Percentiles rank a stretch among this genome's conserved stretches.
phyloP scores from a whole-genome alignment of 371 early-diverging fungal species.

The Mucor plumbeus region DNA sequence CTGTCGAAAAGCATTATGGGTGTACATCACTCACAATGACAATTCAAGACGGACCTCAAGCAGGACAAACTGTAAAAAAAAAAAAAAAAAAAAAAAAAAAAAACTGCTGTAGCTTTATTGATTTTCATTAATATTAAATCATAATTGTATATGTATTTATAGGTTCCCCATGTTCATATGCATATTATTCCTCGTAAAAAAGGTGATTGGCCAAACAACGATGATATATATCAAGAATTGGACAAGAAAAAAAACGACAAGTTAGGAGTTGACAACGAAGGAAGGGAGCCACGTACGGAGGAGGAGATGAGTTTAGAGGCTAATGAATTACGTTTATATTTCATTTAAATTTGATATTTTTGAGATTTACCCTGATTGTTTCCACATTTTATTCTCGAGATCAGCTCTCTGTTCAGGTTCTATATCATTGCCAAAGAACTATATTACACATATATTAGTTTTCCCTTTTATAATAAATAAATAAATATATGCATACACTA shows the following conservation, averaged over 20 bases:
- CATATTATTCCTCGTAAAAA: constrained; percentile 89
- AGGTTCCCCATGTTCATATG: constrained; percentile 89
- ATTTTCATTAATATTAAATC: too few relatives aligned
- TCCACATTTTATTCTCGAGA: constrained; percentile 27
- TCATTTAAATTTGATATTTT: constrained; percentile 27
- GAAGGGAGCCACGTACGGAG: constrained; percentile 67
- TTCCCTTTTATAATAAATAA: background rate
- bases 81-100: too few relatives aligned
- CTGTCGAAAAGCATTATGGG: constrained; percentile 75
- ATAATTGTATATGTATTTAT: background rate
- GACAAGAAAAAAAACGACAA: constrained; percentile 37
- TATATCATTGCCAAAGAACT: constrained; percentile 14
- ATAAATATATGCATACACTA: constrained; percentile 20
- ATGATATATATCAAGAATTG: constrained; percentile 87
- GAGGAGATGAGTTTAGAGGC: constrained; percentile 87
- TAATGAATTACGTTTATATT: constrained; percentile 51
- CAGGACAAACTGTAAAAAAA: constrained; percentile 85
- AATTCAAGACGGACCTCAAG: constrained; percentile 80
- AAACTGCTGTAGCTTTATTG: too few relatives aligned
- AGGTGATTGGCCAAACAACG: constrained; percentile 88
- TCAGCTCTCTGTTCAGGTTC: constrained; percentile 15
- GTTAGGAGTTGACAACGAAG: constrained; percentile 70
- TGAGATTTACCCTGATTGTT: constrained; percentile 19
- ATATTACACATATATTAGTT: background rate
- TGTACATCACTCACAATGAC: constrained; percentile 80